phyloP scores from a whole-genome alignment of 495 filamentous ascomycete species.

The Xylaria acuta region DNA sequence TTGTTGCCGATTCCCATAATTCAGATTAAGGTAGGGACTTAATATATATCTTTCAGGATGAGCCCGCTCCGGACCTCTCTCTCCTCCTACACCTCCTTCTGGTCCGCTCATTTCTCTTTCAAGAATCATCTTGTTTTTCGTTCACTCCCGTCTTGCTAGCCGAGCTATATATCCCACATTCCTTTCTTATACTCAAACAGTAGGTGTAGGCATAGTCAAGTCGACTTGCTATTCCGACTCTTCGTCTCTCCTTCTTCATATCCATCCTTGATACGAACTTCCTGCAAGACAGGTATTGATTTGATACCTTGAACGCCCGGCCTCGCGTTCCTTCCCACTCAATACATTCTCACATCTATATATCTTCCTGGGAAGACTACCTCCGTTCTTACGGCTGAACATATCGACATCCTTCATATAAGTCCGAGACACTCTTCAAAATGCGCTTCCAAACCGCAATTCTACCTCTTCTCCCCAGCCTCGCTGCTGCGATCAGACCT shows the following conservation, averaged over 20 bases:
- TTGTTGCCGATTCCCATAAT: slow-evolving; percentile 26
- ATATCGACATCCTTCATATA: slow-evolving; percentile 11
- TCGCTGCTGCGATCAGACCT: slow-evolving; percentile 37
- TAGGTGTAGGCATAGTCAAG: slow-evolving; percentile 23
- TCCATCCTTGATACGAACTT: slow-evolving; percentile 24
- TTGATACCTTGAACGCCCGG: slow-evolving; percentile 33
- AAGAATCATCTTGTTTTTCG: slow-evolving; percentile 29
- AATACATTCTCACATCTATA: slow-evolving; percentile 9
- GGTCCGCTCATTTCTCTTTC: slow-evolving; percentile 31
- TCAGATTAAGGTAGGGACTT: slow-evolving; percentile 31
- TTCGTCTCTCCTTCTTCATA: slow-evolving; percentile 36
- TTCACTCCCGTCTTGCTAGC: slow-evolving; percentile 37
- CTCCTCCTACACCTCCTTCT: slow-evolving; percentile 24
- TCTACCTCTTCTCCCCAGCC: slow-evolving; percentile 32
- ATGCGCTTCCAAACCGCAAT: slow-evolving; percentile 41
- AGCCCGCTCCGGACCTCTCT: slow-evolving; percentile 28
- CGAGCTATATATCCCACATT: slow-evolving; percentile 39
- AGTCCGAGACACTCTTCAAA: slow-evolving; percentile 27
- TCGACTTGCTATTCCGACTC: slow-evolving; percentile 19
- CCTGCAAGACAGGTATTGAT: slow-evolving; percentile 40
- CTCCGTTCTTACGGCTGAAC: neutral
- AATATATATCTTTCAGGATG: slow-evolving; percentile 42
- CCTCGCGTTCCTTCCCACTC: slow-evolving; percentile 8
- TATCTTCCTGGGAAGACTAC: slow-evolving; percentile 22
- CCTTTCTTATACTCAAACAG: slow-evolving; percentile 36